Conservation (phyloP, 345 rosid species). For the Sonneratia alba region DNA sequence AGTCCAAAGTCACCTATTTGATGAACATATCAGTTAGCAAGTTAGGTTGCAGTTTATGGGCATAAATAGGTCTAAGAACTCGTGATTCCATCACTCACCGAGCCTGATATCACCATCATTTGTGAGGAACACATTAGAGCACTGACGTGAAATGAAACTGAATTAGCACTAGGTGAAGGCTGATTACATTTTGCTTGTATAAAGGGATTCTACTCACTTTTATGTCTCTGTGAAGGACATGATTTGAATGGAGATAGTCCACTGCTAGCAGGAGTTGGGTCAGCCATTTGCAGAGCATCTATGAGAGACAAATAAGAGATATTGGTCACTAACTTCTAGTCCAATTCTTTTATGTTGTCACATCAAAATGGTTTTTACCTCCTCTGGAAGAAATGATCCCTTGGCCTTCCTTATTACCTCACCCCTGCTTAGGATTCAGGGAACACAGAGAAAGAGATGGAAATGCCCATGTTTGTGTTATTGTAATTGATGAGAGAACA, state of each 20-base stretch:
- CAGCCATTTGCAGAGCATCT: slow-evolving; percentile 95
- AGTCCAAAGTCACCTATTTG: slow-evolving; percentile 85
- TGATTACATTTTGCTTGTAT: background rate
- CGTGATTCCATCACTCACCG: slow-evolving; percentile 35
- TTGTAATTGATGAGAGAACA: background rate
- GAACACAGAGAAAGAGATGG: background rate
- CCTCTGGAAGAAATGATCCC: slow-evolving; percentile 68
- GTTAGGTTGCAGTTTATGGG: background rate
- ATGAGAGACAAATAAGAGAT: slow-evolving; percentile 11
- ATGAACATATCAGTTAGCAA: background rate
- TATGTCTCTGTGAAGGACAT: slow-evolving; percentile 91
- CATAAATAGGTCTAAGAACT: slow-evolving; percentile 2
- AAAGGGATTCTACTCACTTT: slow-evolving; percentile 37
- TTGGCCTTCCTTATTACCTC: slow-evolving; percentile 72
- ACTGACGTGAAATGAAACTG: slow-evolving; percentile 38
- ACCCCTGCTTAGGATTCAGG: slow-evolving; percentile 37
- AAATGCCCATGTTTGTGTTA: background rate
- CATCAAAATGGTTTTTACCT: slow-evolving; percentile 35
- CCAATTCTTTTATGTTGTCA: background rate
- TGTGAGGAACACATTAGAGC: slow-evolving; percentile 87
- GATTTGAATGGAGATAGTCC: slow-evolving; percentile 87
- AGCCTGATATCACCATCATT: slow-evolving; percentile 70
- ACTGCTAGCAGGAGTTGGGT: slow-evolving; percentile 86
- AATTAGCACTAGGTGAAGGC: background rate
- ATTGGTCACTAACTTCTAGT: slow-evolving; percentile 2